phyloP scores from a whole-genome alignment of 176 grass and related monocot genomes.

The Elymus sibiricus region DNA sequence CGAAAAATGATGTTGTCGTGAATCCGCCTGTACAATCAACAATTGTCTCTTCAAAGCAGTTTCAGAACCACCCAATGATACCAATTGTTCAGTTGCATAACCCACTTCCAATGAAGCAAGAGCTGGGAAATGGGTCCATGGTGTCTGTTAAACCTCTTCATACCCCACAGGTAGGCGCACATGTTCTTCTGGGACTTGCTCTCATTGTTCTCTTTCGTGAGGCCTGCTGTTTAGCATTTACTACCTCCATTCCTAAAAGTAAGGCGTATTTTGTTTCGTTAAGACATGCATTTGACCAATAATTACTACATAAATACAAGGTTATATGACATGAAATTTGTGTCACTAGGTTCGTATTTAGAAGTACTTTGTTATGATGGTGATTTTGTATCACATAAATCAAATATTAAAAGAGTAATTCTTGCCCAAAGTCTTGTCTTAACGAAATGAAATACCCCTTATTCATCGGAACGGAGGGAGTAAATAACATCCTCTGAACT shows the following conservation, averaged over 20 bases:
- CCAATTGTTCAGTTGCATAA: conserved; percentile 42
- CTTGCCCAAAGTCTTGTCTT: too few species aligned
- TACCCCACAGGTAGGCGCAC: conserved; percentile 48
- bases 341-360: too few species aligned
- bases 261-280: too few species aligned
- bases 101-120: conserved; percentile 46
- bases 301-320: too few species aligned
- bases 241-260: too few species aligned
- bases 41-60: conserved; percentile 48
- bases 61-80: conserved; percentile 35
- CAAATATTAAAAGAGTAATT: too few species aligned
- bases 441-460: too few species aligned
- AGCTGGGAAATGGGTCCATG: conserved; percentile 22
- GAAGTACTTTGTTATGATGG: too few species aligned
- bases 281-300: too few species aligned
- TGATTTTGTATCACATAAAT: too few species aligned
- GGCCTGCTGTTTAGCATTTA: neutral
- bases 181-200: neutral
- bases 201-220: neutral
- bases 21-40: conserved; percentile 42
- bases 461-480: too few species aligned
- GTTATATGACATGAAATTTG: too few species aligned
- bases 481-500: neutral
- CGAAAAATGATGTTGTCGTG: conserved; percentile 18
- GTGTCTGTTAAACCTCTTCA: conserved; percentile 18